Evolutionary conservation across 108 stramenopile species (phyloP).

Genomic region (Craspedostauros australis): DNA sequence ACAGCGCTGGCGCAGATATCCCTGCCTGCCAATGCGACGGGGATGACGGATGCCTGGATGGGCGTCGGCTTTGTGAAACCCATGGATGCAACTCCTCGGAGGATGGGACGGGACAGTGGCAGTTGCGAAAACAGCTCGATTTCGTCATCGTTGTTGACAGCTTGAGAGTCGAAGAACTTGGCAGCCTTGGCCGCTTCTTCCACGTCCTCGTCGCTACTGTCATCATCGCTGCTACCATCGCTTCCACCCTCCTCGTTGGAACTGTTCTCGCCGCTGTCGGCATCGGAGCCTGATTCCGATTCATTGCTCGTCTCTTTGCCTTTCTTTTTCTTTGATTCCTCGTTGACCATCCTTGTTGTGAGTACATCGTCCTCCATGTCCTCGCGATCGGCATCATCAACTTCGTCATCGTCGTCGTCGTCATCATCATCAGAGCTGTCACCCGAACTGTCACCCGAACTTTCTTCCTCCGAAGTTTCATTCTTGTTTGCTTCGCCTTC

Average conservation of each 20-base stretch:
- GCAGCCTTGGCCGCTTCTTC: constrained; percentile 68
- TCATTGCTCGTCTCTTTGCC: constrained; percentile 27
- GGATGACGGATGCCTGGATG: constrained; percentile 89
- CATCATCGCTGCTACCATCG: constrained; percentile 32
- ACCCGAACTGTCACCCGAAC: constrained; percentile 15
- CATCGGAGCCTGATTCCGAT: too few species aligned
- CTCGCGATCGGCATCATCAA: constrained; percentile 38
- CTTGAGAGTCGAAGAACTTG: constrained; percentile 58
- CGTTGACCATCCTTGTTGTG: constrained; percentile 33
- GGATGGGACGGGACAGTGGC: constrained; percentile 87
- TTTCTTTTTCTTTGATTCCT: constrained; percentile 16
- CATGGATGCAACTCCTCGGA: constrained; percentile 91
- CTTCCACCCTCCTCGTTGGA: constrained; percentile 25
- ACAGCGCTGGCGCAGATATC: constrained; percentile 90
- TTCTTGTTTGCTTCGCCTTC: constrained; percentile 14
- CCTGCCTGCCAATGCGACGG: constrained; percentile 86
- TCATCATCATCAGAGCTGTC: constrained; percentile 23
- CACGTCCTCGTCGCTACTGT: constrained; percentile 40
- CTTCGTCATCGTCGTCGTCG: constrained; percentile 37
- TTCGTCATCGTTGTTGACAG: constrained; percentile 7
- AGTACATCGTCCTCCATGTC: constrained; percentile 46
- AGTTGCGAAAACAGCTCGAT: constrained; percentile 84
- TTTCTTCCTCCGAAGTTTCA: constrained; percentile 1
- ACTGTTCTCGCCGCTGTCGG: too few species aligned
- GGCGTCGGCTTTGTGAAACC: constrained; percentile 93